Base-by-base conservation (phyloP, 1,139 yeast genomes). In the Yamadazyma atlantica region DNA sequence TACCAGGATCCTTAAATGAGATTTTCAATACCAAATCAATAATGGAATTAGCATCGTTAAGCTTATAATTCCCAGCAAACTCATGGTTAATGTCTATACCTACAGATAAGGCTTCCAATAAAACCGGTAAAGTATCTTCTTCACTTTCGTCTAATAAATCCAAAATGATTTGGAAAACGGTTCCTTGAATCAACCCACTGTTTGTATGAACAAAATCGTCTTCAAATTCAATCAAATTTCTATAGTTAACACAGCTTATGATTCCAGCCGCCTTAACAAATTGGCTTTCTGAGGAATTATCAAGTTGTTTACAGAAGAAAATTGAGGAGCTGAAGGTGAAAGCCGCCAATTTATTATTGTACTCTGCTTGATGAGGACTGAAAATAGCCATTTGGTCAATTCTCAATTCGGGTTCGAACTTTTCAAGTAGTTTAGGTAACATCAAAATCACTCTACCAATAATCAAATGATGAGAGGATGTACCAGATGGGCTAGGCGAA, bases 51-150 rank as follows among this genome's bases (percentile, higher is more conserved):
- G 29, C 37, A 16, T 18, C 15, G 10, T 23, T 17, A 4, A 35
- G 24, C n/a, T 45, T 42, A 1, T 71, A 60, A 13, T 49, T 48
- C 1, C 65, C 51, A 0, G 78, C 69, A 28, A 64, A 57, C 2
- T 57, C 41, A 4, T 71, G 65, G 39, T 64, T 61, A 8, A 75
- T 63, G 40, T 73, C 63, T 41, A 85, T 68, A 2, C 82, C 75
- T 9, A 73, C 69, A 1, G 81, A 70, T 21, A 85, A 61, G 0
- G 85, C 77, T 54, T 89, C 96, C n/a, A 87, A 72, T 35, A 89
- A 61, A 33, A 85, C 71, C 0, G 92, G 78, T 21, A 87, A 80
- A 0, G 96, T 78, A 51, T 90, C 97, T 34, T 87, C 96, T 35
- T 81, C 86, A 1, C 95, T 78, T 1, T 79, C 84, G 1, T 72